These are phyloP conservation scores for Monilinia laxa DNA, from an alignment of 2,329 filamentous ascomycete species.

Conservation along the genomic window DNA sequence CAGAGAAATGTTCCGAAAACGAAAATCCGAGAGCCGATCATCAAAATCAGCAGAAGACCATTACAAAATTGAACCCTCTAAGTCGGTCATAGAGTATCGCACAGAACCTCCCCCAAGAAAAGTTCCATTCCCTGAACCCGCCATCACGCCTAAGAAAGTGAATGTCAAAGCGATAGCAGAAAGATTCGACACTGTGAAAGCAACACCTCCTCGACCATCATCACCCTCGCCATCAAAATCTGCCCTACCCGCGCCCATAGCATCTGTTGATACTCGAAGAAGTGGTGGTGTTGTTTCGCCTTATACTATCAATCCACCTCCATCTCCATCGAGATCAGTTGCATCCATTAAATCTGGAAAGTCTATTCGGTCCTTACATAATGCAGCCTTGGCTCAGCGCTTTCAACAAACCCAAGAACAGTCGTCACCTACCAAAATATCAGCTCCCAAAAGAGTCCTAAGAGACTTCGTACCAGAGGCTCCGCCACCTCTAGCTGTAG, in stretches of 20 bases:
- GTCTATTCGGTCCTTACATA: conserved; percentile 25
- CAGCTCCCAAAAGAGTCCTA: conserved; percentile 23
- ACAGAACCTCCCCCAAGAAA: neutral
- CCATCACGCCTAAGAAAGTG: conserved; percentile 14
- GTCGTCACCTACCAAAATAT: conserved; percentile 32
- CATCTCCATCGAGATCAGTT: conserved; percentile 35
- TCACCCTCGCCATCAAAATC: conserved; percentile 24
- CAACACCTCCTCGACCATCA: conserved; percentile 24
- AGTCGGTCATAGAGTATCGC: neutral
- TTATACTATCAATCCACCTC: conserved; percentile 35
- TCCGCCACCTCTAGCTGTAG: neutral
- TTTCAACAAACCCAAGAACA: conserved; percentile 15
- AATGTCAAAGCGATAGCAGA: conserved; percentile 38
- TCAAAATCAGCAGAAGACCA: conserved; percentile 8
- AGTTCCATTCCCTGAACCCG: neutral
- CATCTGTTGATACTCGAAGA: conserved; percentile 19
- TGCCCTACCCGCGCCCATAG: neutral
- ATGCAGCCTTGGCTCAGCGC: conserved; percentile 1
- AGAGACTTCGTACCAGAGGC: conserved; percentile 19
- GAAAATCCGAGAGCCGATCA: conserved; percentile 19
- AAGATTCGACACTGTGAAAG: conserved; percentile 32
- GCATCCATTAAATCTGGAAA: conserved; percentile 31
- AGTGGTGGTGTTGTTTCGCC: conserved; percentile 30
- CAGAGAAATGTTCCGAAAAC: conserved; percentile 19
- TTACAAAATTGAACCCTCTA: conserved; percentile 5